A percentile compares a stretch with the other conserved stretches of the same genome.
These are phyloP conservation scores for Russula virescens DNA, from an alignment of 768 basidiomycete genomes.

Conservation along the genomic window DNA sequence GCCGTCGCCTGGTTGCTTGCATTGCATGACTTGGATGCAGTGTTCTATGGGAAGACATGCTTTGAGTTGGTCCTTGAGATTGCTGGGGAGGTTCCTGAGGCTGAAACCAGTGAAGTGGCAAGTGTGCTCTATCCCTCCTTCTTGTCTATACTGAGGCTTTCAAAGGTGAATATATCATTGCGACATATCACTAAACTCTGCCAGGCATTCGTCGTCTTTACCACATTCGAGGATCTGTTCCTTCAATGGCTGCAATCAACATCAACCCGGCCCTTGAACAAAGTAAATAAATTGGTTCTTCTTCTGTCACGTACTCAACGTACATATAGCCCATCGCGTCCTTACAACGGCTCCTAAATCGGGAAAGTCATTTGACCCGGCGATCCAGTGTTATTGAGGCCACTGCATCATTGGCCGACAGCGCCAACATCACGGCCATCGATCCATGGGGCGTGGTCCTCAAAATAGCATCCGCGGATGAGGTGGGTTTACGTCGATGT, in stretches of 20 bases:
- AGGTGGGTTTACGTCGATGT: conserved; percentile 41
- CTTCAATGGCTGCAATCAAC: conserved; percentile 52
- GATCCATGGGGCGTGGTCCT: conserved; percentile 55
- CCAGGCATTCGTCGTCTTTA: conserved; percentile 50
- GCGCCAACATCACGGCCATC: conserved; percentile 29
- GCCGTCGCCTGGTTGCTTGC: conserved; percentile 63
- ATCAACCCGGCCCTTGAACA: conserved; percentile 32
- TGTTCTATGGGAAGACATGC: conserved; percentile 45
- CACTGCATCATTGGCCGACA: conserved; percentile 30
- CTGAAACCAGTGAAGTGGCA: conserved; percentile 8
- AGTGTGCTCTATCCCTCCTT: background rate
- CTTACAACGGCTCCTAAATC: conserved; percentile 51
- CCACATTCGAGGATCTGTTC: conserved; percentile 52
- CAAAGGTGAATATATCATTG: conserved; percentile 29
- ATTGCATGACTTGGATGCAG: conserved; percentile 56
- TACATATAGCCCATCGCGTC: conserved; percentile 43
- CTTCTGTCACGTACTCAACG: conserved; percentile 5
- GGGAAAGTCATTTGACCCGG: conserved; percentile 42
- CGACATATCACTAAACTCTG: conserved; percentile 49
- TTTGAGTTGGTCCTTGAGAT: conserved; percentile 50
- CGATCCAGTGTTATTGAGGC: conserved; percentile 37
- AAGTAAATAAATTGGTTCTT: conserved; percentile 33
- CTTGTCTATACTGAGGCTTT: background rate
- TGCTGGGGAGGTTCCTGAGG: conserved; percentile 31
- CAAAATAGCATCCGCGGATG: conserved; percentile 38